Conservation (phyloP, 305 asterid genomes). For the Fraxinus greggii region DNA sequence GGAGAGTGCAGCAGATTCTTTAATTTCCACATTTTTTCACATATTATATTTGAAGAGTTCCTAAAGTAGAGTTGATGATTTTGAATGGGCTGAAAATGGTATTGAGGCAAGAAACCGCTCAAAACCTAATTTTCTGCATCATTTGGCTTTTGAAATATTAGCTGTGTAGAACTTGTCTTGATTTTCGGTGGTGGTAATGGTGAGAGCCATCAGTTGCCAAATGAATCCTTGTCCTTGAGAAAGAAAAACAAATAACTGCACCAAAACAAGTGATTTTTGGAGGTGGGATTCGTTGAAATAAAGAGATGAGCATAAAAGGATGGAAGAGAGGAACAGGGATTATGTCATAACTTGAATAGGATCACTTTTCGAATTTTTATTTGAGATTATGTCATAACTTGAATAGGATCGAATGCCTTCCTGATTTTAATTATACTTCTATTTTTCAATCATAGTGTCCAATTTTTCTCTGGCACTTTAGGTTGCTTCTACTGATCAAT, state of each 20-base stretch:
- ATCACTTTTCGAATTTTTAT: neutral
- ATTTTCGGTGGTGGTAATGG: neutral
- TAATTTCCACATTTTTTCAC: neutral
- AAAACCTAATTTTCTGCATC: neutral
- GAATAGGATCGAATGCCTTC: neutral
- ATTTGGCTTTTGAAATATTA: neutral
- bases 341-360: neutral
- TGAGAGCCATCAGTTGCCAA: neutral
- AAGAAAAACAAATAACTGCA: neutral
- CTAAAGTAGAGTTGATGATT: neutral
- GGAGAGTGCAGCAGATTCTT: neutral
- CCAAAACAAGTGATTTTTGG: neutral
- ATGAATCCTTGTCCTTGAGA: neutral
- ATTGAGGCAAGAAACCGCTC: neutral
- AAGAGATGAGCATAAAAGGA: neutral
- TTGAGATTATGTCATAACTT: neutral
- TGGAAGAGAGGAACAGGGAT: neutral
- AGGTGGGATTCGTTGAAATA: neutral
- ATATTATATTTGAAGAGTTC: neutral
- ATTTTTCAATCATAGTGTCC: neutral
- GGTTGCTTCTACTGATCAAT: neutral
- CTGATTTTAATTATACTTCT: neutral
- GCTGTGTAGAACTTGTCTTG: neutral
- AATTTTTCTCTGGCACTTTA: neutral
- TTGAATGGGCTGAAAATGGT: neutral